Conservation (phyloP, 139 green algal species). For the Coelastrella sp. region DNA sequence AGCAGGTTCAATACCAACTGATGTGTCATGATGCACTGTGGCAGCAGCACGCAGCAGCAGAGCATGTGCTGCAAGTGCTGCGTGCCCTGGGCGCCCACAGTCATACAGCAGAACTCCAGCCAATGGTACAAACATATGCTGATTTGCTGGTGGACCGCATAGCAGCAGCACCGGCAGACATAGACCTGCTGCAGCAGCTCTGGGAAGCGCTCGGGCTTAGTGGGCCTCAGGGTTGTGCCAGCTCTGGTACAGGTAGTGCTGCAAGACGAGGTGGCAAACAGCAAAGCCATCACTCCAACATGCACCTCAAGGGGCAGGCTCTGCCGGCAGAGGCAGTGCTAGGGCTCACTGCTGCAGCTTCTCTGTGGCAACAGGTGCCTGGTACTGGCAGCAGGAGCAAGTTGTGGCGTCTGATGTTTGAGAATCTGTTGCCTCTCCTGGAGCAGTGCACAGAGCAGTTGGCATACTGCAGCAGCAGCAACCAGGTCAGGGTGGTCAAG, state of each 20-base stretch:
- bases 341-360: conserved; percentile 30
- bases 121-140: conserved; percentile 51
- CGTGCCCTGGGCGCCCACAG: conserved; percentile 48
- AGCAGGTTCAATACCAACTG: conserved; percentile 46
- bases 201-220: conserved; percentile 58
- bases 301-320: background rate
- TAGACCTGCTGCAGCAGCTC: conserved; percentile 46
- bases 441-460: conserved; percentile 49
- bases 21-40: conserved; percentile 41
- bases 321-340: conserved; percentile 49
- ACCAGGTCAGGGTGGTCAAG: background rate
- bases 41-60: conserved; percentile 11
- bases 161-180: conserved; percentile 40
- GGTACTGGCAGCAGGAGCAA: background rate
- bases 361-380: conserved; percentile 40
- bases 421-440: conserved; percentile 52
- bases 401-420: conserved; percentile 52
- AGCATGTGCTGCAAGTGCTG: conserved; percentile 48
- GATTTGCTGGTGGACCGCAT: conserved; percentile 50
- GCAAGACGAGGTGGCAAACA: background rate
- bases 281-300: background rate
- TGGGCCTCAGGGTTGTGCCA: background rate
- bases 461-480: conserved; percentile 37
- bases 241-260: background rate
- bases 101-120: conserved; percentile 48